A percentile compares a stretch with the other conserved stretches of the same genome.
Evolutionary conservation across 2,329 filamentous ascomycete genomes (phyloP).

Genomic region (Diaporthe amygdali): DNA sequence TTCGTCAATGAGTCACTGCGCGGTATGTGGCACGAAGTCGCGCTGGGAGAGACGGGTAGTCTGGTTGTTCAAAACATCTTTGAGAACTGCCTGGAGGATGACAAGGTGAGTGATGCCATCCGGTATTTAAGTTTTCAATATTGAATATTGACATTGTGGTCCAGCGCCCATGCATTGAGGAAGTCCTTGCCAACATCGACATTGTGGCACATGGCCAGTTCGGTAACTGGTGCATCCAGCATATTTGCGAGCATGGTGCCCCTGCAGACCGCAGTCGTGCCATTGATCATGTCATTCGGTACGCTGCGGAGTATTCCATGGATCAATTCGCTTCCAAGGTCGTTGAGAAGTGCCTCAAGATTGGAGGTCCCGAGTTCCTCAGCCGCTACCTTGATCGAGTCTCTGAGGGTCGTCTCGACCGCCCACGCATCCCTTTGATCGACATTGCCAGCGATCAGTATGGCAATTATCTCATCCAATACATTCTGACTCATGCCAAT

Average conservation of each 20-base stretch:
- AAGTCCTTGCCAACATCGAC: constrained; percentile 93
- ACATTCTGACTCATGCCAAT: constrained; percentile 88
- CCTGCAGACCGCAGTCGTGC: constrained; percentile 90
- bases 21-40: constrained; percentile 99
- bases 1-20: constrained; percentile 94
- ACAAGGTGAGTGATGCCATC: constrained; percentile 73
- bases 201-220: constrained; percentile 97
- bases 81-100: constrained; percentile 97
- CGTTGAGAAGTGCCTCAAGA: constrained; percentile 98
- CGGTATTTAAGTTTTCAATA: background rate
- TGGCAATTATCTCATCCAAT: constrained; percentile 97
- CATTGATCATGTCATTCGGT: constrained; percentile 92
- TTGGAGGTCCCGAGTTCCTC: constrained; percentile 88
- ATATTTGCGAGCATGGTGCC: constrained; percentile 95
- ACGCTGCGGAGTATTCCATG: constrained; percentile 95
- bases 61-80: constrained; percentile 99
- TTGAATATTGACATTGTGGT: constrained; percentile 17
- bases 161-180: constrained; percentile 96
- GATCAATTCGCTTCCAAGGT: constrained; percentile 99
- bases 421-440: constrained; percentile 94
- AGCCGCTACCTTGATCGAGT: constrained; percentile 92
- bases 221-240: constrained; percentile 99
- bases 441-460: constrained; percentile 99
- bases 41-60: constrained; percentile 94
- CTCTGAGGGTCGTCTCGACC: constrained; percentile 87